Conservation (phyloP, 768 basidiomycete species). For the Dentipellis sp. region DNA sequence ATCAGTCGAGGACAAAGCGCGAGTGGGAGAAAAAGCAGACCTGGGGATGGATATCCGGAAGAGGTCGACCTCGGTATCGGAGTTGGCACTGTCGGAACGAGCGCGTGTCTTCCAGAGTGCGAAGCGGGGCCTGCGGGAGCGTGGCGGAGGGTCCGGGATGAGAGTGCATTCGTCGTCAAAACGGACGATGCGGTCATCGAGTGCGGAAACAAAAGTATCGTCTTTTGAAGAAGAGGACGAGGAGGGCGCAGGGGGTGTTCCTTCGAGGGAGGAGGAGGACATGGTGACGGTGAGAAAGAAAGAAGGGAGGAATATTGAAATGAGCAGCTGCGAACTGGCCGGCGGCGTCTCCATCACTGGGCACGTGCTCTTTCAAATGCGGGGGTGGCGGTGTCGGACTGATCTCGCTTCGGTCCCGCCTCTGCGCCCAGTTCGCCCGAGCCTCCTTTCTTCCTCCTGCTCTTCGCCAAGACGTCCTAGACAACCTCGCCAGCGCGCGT, state of each 20-base stretch:
- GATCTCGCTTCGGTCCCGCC: not conserved
- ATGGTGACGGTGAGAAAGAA: not conserved
- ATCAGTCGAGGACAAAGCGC: not conserved
- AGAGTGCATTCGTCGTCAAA: conserved; percentile 69
- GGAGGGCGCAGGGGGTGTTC: not conserved
- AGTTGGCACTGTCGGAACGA: conserved; percentile 12
- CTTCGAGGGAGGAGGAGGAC: not conserved
- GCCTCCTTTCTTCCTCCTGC: too few species aligned
- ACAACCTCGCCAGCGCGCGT: too few species aligned
- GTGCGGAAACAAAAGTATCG: not conserved
- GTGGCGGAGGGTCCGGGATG: conserved; percentile 47
- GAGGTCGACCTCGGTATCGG: not conserved
- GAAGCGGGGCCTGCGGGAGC: conserved; percentile 38
- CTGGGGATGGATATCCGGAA: conserved; percentile 43
- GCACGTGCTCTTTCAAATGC: not conserved
- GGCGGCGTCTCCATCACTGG: not conserved
- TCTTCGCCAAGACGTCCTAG: too few species aligned
- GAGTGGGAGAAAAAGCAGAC: conserved; percentile 26
- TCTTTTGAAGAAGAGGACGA: not conserved
- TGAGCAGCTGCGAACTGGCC: not conserved
- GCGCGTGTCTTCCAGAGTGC: conserved; percentile 49
- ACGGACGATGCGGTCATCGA: conserved; percentile 35
- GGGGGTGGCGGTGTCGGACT: conserved; percentile 1
- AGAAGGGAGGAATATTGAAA: not conserved
- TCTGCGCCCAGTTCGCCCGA: not conserved